Evolutionary conservation across 2,329 filamentous ascomycete genomes (phyloP), one percentile per base, ranked within the genome.

Genomic region (Neophaeococcomyces mojaviensis): DNA sequence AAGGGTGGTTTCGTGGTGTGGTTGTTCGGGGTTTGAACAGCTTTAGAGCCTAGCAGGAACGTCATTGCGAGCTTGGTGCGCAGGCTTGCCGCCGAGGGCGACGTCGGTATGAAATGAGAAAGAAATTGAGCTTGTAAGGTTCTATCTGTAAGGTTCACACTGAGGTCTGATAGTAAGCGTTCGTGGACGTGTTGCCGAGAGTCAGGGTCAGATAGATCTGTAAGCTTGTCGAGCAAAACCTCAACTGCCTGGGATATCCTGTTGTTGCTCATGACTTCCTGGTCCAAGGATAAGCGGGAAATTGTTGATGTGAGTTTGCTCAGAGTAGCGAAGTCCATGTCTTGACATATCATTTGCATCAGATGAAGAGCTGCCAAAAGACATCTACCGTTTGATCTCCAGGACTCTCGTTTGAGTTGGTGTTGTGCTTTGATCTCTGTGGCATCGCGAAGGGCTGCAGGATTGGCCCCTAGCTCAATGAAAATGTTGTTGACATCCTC

Each of bases 121-220:
- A 71, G 53, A 9, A 71, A 55, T 33, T 64, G 64, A 39, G 58
- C 63, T 53, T 69, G 68, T 4, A 70, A 59, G 22, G 55, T 54
- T 12, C 59, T 47, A 38, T 68, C 61, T 44, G 61, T 57, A 24
- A 68, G 59, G 63, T 51, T 36, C 5, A 42, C 18, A 13, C 49
- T 46, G 10, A 54, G 35, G 31, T 56, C 54, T 8, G 42, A 41
- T 13, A 57, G 32, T 15, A 57, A 46, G 22, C 52, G 47, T 20
- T 54, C 49, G 3, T 49, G 40, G 9, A 56, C 40, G 20, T 52
- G 49, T 15, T 44, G 32, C 4, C 40, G 36, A 41, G 43, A 40
- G 26, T 49, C 49, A 13, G 15, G 12, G 12, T 55, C 47, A 2
- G 48, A 44, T 7, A 54, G 47, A 26, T 44, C 45, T 15, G 52